Evolutionary conservation across 208 protist species (phyloP), one percentile per base, ranked within the genome.

Genomic region (Endotrypanum monterogeii): DNA sequence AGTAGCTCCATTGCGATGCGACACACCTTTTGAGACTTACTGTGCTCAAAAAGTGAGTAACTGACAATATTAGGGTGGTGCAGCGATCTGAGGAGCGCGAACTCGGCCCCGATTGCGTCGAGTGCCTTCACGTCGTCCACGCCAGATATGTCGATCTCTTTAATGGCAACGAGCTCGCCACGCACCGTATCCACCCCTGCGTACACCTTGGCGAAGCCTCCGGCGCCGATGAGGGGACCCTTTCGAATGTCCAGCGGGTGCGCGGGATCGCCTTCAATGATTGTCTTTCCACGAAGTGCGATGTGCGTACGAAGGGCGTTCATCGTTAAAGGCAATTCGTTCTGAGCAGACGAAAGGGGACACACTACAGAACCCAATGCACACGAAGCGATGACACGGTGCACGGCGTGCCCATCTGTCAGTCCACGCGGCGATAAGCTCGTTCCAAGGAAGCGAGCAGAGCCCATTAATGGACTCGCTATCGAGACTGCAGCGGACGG

Each of bases 1-100:
- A 97, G 82, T 25, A 96, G 81, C 83, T 98, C 92, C 90, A 98
- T 94, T 4, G 91, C 82, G 73, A 98, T 97, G 32, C 91, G 89
- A 73, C 91, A 96, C 8, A 97, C 86, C 73, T 90, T 89, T 74
- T 96, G 85, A 25, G 91, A 94, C 35, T 81, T 79, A 71, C 89
- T 95, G 71, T 95, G 89, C 74, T 98, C 92, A 71, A 95, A 94
- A 61, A 97, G 89, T 41, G 87, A 76, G 74, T 98, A 98, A 44
- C 82, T 88, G 56, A 98, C 87, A 61, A 98, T 91, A 82, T 98
- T 98, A 3, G 90, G 88, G 74, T 98, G 94, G 30, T 84, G 85
- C 37, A 98, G 71, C n/a, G 84, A 94, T 44, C 84, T 84, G 14
- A 98, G 84, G 25, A 96, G 67, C 14, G 84, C 91, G 82, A 98